Evolutionary conservation across 1,139 yeast genomes (phyloP).

Genomic region (Saccharomycopsis crataegensis): DNA sequence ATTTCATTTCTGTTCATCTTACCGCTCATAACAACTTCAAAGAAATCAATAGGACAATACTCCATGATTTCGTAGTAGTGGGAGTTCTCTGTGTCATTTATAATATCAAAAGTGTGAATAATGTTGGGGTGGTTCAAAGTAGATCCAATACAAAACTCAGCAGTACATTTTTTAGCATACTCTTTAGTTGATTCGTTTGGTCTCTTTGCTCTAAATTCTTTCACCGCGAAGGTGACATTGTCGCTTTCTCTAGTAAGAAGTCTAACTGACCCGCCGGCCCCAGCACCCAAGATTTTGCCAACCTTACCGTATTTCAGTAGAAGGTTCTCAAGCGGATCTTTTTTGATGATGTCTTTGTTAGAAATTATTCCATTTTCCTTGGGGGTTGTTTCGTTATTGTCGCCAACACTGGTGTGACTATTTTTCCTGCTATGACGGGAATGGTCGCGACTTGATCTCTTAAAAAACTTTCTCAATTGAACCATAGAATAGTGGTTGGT

Average conservation of each 20-base stretch:
- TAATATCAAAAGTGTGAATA: conserved; percentile 55
- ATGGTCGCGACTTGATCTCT: conserved; percentile 14
- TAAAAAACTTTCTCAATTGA: conserved; percentile 14
- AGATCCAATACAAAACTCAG: conserved; percentile 61
- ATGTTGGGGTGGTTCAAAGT: conserved; percentile 54
- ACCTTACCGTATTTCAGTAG: conserved; percentile 48
- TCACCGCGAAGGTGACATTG: conserved; percentile 56
- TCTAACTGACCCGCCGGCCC: conserved; percentile 73
- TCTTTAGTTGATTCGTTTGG: conserved; percentile 46
- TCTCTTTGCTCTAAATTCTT: conserved; percentile 53
- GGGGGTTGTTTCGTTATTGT: background rate
- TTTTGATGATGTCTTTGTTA: conserved; percentile 18
- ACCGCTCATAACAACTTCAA: conserved; percentile 97
- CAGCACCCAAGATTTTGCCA: conserved; percentile 58
- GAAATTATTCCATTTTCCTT: no score
- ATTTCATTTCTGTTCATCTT: conserved; percentile 81
- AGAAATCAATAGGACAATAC: conserved; percentile 77
- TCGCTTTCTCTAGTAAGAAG: conserved; percentile 43
- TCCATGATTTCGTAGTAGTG: conserved; percentile 64
- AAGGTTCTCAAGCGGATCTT: conserved; percentile 8
- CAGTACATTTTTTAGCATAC: conserved; percentile 54
- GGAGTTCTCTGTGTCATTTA: conserved; percentile 37
- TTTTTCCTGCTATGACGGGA: background rate
- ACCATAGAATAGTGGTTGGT: conserved; percentile 11
- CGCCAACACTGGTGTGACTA: background rate